Evolutionary conservation across 2,329 filamentous ascomycete species (phyloP), one percentile per base, ranked within the genome.

Genomic region (Huntiella savannae): DNA sequence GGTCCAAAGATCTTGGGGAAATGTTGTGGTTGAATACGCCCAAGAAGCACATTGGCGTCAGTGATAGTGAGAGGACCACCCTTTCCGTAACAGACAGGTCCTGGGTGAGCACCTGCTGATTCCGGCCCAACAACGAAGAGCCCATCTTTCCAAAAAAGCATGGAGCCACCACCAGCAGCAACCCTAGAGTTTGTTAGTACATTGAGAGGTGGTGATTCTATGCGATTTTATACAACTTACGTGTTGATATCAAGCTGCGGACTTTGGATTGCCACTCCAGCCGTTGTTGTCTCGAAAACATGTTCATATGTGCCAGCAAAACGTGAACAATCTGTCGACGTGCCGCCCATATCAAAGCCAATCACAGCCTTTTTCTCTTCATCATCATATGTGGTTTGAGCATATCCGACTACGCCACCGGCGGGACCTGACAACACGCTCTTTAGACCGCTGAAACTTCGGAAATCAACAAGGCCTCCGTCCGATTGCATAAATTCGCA

Each of bases 401-500:
- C 86, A 59, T 94, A 94, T 3, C 87, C 87, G 0, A 94, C 86
- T 0, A 94, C 87, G 36, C 87, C 87, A 32, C 86, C 87, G n/a
- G 87, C 87, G 1, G 87, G 87, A 0, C 87, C 87, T 1, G 84
- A 92, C 2, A 95, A 59, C 49, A 95, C 92, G 2, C 85, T 85
- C 54, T 80, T 78, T 4, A 94, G 64, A 0, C 87, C 87, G 0
- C 82, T 87, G 56, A 95, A 93, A 53, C 75, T 78, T 47, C 82
- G 77, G 0, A 86, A 80, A 52, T 86, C 81, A 0, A 79, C 74
- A 2, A 79, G 59, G 0, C 76, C 75, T 16, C 83, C 84, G 52
- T 92, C 83, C 7, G 80, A 86, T 59, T 94, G 85, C 86, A 94
- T 94, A 54, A 95, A 94, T 59, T 95, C 86, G 62, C 87, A 95